A percentile compares a stretch with the other conserved stretches of the same genome.
These are phyloP conservation scores for Prillingera fragicola DNA, from an alignment of 1,284 basidiomycete species.

Conservation along the genomic window DNA sequence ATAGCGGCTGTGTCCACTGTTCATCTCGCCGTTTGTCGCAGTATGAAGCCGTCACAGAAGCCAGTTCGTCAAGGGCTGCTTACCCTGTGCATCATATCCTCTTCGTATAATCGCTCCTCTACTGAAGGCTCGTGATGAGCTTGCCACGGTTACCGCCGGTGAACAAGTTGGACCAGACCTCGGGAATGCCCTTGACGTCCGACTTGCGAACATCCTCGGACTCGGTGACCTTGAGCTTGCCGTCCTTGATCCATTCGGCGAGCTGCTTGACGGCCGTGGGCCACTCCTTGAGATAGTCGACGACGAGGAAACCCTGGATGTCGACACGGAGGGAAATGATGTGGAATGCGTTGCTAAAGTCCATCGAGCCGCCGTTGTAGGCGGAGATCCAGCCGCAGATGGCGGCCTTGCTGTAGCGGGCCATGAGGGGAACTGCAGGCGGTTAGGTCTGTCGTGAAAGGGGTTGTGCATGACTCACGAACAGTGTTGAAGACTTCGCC, in stretches of 20 bases:
- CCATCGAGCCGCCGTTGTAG: constrained; percentile 24
- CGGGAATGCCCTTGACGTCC: constrained; percentile 38
- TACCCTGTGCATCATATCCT: too few relatives aligned
- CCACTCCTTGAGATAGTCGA: constrained; percentile 33
- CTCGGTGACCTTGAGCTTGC: constrained; percentile 33
- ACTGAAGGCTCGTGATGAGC: too few relatives aligned
- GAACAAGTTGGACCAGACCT: constrained; percentile 38
- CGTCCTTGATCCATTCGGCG: constrained; percentile 27
- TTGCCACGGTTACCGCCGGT: constrained; percentile 40
- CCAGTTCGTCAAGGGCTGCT: too few relatives aligned
- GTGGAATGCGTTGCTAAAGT: constrained; percentile 28
- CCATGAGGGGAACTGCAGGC: constrained; percentile 42
- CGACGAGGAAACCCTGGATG: constrained; percentile 48
- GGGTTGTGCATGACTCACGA: too few relatives aligned
- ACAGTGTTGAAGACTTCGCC: constrained; percentile 46
- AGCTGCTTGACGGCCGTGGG: constrained; percentile 22
- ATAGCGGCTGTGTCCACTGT: too few relatives aligned
- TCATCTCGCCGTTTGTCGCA: too few relatives aligned
- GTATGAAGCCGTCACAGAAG: too few relatives aligned
- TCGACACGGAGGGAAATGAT: constrained; percentile 48
- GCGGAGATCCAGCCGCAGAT: constrained; percentile 44
- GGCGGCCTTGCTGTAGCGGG: constrained; percentile 48
- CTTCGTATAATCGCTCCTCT: too few relatives aligned
- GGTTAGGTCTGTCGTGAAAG: too few relatives aligned
- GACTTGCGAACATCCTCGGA: constrained; percentile 37